A percentile compares a stretch with the other conserved stretches of the same genome.
Evolutionary conservation across 306 rosid species (phyloP).

Genomic region (Cucumis melo): DNA sequence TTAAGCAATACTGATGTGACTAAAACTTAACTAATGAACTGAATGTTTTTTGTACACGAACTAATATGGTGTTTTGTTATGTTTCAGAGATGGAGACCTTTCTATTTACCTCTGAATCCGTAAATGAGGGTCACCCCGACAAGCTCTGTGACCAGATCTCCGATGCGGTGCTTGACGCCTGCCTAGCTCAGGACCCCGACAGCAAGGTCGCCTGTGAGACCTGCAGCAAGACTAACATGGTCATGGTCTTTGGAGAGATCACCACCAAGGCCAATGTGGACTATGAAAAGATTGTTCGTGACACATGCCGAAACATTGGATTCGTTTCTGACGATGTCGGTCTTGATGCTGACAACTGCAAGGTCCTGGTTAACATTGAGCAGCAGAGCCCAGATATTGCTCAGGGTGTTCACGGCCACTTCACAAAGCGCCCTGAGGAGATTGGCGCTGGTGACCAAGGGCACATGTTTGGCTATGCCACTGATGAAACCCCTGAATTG

Average conservation of each 20-base stretch:
- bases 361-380: constrained; percentile 97
- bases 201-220: constrained; percentile 99
- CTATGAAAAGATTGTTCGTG: constrained; percentile 91
- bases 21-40: not conserved
- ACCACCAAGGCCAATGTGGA: constrained; percentile 96
- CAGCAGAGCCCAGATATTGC: constrained; percentile 99
- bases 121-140: constrained; percentile 99
- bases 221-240: constrained; percentile 98
- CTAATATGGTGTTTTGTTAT: constrained; percentile 15
- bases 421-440: constrained; percentile 98
- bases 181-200: constrained; percentile 95
- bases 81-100: constrained; percentile 83
- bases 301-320: constrained; percentile 86
- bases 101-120: constrained; percentile 91
- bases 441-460: constrained; percentile 99
- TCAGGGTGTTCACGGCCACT: constrained; percentile 99
- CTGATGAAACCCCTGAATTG: constrained; percentile 90
- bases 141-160: constrained; percentile 99
- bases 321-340: constrained; percentile 88
- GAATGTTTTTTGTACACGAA: constrained; percentile 4
- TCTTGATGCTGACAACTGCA: constrained; percentile 98
- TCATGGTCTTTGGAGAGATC: constrained; percentile 98
- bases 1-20: not conserved
- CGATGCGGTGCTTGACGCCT: constrained; percentile 96
- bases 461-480: constrained; percentile 99